These are phyloP conservation scores for Penicillium dipodomyicola DNA, from an alignment of 495 filamentous ascomycete genomes.

Conservation along the genomic window DNA sequence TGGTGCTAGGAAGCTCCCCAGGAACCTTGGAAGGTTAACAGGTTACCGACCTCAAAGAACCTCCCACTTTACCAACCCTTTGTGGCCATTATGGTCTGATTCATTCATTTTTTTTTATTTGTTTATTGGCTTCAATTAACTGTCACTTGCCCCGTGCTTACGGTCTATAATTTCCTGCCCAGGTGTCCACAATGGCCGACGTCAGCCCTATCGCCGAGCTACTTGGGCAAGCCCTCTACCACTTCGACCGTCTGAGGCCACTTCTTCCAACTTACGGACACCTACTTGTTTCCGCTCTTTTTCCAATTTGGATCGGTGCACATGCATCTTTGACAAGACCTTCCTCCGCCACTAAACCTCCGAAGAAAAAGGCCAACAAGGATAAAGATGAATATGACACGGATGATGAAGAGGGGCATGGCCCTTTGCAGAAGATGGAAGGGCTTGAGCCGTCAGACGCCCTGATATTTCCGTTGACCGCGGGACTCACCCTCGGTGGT, in stretches of 20 bases:
- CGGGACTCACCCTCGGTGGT: constrained; percentile 66
- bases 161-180: too few species aligned
- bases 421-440: constrained; percentile 59
- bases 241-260: constrained; percentile 51
- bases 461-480: constrained; percentile 80
- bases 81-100: constrained; percentile 17
- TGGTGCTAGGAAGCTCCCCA: background rate
- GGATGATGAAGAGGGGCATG: constrained; percentile 52
- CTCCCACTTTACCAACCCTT: constrained; percentile 1
- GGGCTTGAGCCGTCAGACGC: constrained; percentile 78
- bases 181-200: constrained; percentile 40
- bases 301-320: constrained; percentile 70
- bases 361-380: constrained; percentile 42
- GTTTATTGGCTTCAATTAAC: background rate
- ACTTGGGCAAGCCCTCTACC: constrained; percentile 48
- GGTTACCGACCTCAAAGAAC: constrained; percentile 15
- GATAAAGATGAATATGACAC: constrained; percentile 43
- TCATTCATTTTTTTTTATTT: constrained; percentile 8
- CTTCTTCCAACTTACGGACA: constrained; percentile 66
- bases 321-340: constrained; percentile 73
- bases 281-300: constrained; percentile 62
- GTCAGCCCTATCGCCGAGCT: constrained; percentile 48
- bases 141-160: background rate
- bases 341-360: constrained; percentile 67
- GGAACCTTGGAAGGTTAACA: too few species aligned